Evolutionary conservation across 148 eudicot species (phyloP).

Genomic region (Vaccinium vitisidaea): DNA sequence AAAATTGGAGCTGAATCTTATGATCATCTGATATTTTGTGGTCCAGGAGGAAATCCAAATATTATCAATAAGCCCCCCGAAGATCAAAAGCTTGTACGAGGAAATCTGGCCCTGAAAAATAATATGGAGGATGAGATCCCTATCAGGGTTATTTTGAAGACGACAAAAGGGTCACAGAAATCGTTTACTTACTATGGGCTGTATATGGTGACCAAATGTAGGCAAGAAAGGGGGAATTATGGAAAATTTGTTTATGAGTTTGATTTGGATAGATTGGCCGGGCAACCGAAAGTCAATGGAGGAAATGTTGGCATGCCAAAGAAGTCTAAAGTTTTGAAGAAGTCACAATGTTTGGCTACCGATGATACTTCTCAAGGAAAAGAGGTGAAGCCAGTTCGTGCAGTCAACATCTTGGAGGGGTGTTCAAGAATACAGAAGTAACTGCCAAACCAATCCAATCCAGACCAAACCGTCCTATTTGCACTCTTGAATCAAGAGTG

Average conservation of each 20-base stretch:
- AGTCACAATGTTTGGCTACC: neutral
- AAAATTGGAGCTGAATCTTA: neutral
- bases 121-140: slow-evolving; percentile 39
- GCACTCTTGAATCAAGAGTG: neutral
- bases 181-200: slow-evolving; percentile 62
- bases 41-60: slow-evolving; percentile 50
- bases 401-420: slow-evolving; percentile 14
- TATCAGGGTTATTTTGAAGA: slow-evolving; percentile 45
- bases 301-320: neutral
- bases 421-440: too few species aligned
- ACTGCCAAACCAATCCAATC: too few species aligned
- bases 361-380: slow-evolving; percentile 35
- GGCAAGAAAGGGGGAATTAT: slow-evolving; percentile 21
- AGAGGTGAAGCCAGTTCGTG: slow-evolving; percentile 29
- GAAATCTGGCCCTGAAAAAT: slow-evolving; percentile 53
- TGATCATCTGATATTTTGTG: slow-evolving; percentile 33
- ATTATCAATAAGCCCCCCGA: slow-evolving; percentile 6
- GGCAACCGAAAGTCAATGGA: slow-evolving; percentile 28
- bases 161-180: slow-evolving; percentile 1
- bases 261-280: slow-evolving; percentile 29
- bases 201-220: slow-evolving; percentile 33
- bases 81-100: slow-evolving; percentile 53
- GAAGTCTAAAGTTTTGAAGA: neutral
- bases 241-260: slow-evolving; percentile 50
- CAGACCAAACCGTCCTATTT: too few species aligned